Conservation (phyloP, 2,329 filamentous ascomycete species). For the Colletotrichum tofieldiae region DNA sequence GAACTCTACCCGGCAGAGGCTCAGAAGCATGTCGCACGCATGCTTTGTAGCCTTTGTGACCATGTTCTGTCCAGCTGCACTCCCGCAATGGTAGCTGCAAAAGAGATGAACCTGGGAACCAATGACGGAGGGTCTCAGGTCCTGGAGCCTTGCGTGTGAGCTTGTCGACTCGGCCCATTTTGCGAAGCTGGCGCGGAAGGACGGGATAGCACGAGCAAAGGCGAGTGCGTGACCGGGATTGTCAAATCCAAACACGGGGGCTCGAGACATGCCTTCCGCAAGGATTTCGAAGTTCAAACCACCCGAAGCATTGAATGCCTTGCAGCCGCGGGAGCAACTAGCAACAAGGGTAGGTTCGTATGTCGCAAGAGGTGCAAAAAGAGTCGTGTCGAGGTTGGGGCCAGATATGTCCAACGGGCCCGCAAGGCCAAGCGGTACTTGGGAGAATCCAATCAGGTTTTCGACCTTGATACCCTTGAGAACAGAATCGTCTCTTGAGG, state of each 20-base stretch:
- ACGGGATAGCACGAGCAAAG: conserved; percentile 15
- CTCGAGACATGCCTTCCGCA: conserved; percentile 20
- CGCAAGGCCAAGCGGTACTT: conserved; percentile 14
- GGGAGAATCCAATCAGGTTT: conserved; percentile 13
- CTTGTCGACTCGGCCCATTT: conserved; percentile 21
- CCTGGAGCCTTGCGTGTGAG: conserved; percentile 15
- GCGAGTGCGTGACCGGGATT: conserved; percentile 13
- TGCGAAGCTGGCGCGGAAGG: neutral
- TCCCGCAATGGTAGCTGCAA: conserved; percentile 20
- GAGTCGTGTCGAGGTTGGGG: neutral
- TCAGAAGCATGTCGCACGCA: conserved; percentile 18
- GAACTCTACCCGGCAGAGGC: neutral
- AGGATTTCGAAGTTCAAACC: conserved; percentile 17
- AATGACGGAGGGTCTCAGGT: conserved; percentile 17
- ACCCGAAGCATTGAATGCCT: conserved; percentile 18
- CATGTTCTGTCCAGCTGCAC: conserved; percentile 29
- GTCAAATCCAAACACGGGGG: conserved; percentile 17
- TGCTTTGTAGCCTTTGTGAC: conserved; percentile 26
- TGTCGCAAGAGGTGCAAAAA: conserved; percentile 14
- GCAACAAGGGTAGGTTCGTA: conserved; percentile 27
- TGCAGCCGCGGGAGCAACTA: conserved; percentile 24
- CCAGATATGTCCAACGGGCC: conserved; percentile 3
- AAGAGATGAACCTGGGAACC: conserved; percentile 24
- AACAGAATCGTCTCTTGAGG: conserved; percentile 1
- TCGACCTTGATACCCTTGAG: conserved; percentile 12